Base-by-base conservation (phyloP, 2,329 filamentous ascomycete genomes). In the Alternaria burnsii region DNA sequence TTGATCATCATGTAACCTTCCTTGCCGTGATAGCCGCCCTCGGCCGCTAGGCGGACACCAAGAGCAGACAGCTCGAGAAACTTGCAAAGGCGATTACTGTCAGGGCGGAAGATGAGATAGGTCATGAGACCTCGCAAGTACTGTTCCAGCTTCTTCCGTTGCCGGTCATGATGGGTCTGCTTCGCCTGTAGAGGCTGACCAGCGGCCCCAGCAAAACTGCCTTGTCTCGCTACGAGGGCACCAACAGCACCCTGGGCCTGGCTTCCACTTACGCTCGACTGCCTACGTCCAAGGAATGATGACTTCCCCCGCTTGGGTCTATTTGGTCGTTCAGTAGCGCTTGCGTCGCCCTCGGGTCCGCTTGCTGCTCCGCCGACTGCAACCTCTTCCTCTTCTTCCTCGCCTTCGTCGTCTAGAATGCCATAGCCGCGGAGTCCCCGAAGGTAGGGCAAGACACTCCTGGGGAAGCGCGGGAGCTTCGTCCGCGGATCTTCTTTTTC, bases 1-100 rank as follows among this genome's bases (percentile, higher is more conserved):
- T 96, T 92, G 66, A 99, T 97, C 69, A 96, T 89, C 67, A 99
- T 84, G 75, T 91, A 94, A 16, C 95, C 96, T 79, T 99, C 96
- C 78, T 99, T 99, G 60, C 95, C 96, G 75, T 99, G 95, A 72
- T 97, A 98, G 71, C 94, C 97, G 28, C 93, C 94, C 79, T 99
- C 96, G 0, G 94, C 93, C 24, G 95, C 95, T 51, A 99, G 86
- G 48, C 96, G 89, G 51, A 99, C 93, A 22, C 95, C 95, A 5
- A 99, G 84, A 0, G 96, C 94, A 20, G 95, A 99, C 9, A 99
- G 83, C 76, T 99, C 95, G 2, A 99, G 83, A 76, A 99, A 99
- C 66, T 96, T 95, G 81, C 95, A 99, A 4, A 99, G 84, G 10
- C 95, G 89, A 73, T 97, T 98, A 80, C 93, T 97, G 78, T 98